Evolutionary conservation across 2,329 filamentous ascomycete species (phyloP).

Genomic region (Neoarthrinium moseri): DNA sequence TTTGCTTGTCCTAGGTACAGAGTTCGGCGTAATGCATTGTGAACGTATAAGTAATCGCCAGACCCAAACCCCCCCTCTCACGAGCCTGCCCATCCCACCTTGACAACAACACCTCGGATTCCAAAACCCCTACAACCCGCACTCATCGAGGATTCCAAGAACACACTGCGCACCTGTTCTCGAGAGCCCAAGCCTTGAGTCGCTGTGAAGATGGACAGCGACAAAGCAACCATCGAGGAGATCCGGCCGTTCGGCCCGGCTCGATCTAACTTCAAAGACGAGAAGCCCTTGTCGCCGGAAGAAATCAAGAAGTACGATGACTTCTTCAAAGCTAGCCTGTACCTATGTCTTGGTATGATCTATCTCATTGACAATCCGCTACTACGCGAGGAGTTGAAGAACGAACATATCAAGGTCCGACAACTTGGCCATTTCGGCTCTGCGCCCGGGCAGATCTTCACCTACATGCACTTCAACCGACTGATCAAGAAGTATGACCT

Average conservation of each 20-base stretch:
- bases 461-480: conserved; percentile 79
- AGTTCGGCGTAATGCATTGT: background rate
- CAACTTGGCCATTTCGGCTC: conserved; percentile 78
- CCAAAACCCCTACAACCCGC: background rate
- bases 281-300: conserved; percentile 60
- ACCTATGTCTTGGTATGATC: conserved; percentile 77
- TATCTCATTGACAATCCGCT: conserved; percentile 74
- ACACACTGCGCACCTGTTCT: background rate
- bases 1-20: background rate
- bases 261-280: conserved; percentile 63
- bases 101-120: background rate
- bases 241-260: conserved; percentile 66
- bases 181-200: background rate
- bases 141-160: too few species aligned
- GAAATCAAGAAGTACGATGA: conserved; percentile 68
- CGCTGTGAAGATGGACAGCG: conserved; percentile 11
- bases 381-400: conserved; percentile 65
- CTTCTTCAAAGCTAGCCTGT: conserved; percentile 73
- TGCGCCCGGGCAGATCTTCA: conserved; percentile 78
- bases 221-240: conserved; percentile 43
- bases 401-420: conserved; percentile 71
- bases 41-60: background rate
- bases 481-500: conserved; percentile 79
- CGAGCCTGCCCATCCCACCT: background rate
- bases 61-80: background rate